These are phyloP conservation scores for Botryosphaeria agaves DNA, from an alignment of 2,329 filamentous ascomycete species.

Conservation along the genomic window DNA sequence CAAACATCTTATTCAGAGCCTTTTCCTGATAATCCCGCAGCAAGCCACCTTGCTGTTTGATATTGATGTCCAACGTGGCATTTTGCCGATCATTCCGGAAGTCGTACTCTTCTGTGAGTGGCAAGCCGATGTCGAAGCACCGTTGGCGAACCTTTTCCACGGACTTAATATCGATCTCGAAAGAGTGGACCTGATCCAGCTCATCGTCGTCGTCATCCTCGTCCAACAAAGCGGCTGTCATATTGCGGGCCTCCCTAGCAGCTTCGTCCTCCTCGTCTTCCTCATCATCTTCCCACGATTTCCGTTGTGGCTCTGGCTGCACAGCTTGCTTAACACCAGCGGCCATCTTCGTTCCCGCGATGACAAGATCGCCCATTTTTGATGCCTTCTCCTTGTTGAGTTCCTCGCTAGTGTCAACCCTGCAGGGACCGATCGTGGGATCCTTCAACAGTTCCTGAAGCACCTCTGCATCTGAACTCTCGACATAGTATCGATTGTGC, in stretches of 20 bases:
- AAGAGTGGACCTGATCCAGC: slow-evolving; percentile 76
- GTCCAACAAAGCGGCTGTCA: slow-evolving; percentile 50
- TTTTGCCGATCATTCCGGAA: slow-evolving; percentile 85
- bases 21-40: slow-evolving; percentile 95
- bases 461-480: slow-evolving; percentile 76
- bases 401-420: slow-evolving; percentile 54
- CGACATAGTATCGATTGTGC: slow-evolving; percentile 85
- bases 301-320: slow-evolving; percentile 21
- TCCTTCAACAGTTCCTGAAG: slow-evolving; percentile 78
- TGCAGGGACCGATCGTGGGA: slow-evolving; percentile 59
- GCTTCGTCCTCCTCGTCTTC: slow-evolving; percentile 35
- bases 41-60: slow-evolving; percentile 73
- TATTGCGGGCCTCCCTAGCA: slow-evolving; percentile 32
- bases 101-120: slow-evolving; percentile 91
- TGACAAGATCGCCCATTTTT: slow-evolving; percentile 74
- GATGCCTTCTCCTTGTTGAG: slow-evolving; percentile 70
- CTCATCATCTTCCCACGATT: slow-evolving; percentile 30
- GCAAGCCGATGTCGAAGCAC: slow-evolving; percentile 71
- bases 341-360: slow-evolving; percentile 86
- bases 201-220: slow-evolving; percentile 79
- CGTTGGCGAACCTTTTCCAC: slow-evolving; percentile 81
- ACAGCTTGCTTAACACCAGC: slow-evolving; percentile 66
- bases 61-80: slow-evolving; percentile 80
- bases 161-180: slow-evolving; percentile 68
- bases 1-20: slow-evolving; percentile 97